These are phyloP conservation scores for Boletus vinaceobasis DNA, from an alignment of 768 basidiomycete genomes.

Conservation along the genomic window DNA sequence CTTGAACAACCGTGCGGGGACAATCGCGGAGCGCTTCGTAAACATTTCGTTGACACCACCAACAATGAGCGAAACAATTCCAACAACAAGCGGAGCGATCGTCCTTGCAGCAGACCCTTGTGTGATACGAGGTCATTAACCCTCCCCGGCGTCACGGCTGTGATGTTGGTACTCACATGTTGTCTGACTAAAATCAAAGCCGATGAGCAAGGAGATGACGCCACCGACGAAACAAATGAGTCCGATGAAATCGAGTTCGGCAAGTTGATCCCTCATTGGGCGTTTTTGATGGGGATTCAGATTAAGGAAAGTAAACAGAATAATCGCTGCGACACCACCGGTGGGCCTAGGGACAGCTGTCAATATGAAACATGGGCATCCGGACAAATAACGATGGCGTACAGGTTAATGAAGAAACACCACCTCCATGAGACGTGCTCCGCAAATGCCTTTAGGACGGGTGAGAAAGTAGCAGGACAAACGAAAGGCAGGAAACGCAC, in stretches of 20 bases:
- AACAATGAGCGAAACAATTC: conserved; percentile 47
- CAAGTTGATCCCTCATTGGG: conserved; percentile 53
- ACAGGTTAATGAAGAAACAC: conserved; percentile 82
- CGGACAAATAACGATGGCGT: conserved; percentile 14
- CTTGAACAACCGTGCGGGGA: conserved; percentile 74
- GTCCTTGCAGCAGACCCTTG: conserved; percentile 59
- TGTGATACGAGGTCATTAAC: not conserved
- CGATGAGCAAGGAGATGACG: conserved; percentile 65
- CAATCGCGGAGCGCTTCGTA: conserved; percentile 64
- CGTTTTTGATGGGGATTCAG: conserved; percentile 70
- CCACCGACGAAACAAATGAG: conserved; percentile 60
- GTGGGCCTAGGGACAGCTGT: conserved; percentile 51
- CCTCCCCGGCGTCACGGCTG: not conserved
- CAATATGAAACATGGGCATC: not conserved
- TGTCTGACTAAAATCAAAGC: conserved; percentile 68
- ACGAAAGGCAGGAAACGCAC: conserved; percentile 38
- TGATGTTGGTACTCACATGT: conserved; percentile 47
- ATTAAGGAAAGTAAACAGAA: conserved; percentile 74
- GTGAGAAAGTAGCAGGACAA: not conserved
- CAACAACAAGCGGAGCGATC: conserved; percentile 60
- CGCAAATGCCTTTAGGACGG: conserved; percentile 48
- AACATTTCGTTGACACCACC: conserved; percentile 56
- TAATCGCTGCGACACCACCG: conserved; percentile 56
- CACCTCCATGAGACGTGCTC: conserved; percentile 81
- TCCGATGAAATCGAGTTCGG: conserved; percentile 71